A percentile compares a stretch with the other conserved stretches of the same genome.
These are phyloP conservation scores for Haematococcus lacustris DNA, from an alignment of 139 green algal species.

Conservation along the genomic window DNA sequence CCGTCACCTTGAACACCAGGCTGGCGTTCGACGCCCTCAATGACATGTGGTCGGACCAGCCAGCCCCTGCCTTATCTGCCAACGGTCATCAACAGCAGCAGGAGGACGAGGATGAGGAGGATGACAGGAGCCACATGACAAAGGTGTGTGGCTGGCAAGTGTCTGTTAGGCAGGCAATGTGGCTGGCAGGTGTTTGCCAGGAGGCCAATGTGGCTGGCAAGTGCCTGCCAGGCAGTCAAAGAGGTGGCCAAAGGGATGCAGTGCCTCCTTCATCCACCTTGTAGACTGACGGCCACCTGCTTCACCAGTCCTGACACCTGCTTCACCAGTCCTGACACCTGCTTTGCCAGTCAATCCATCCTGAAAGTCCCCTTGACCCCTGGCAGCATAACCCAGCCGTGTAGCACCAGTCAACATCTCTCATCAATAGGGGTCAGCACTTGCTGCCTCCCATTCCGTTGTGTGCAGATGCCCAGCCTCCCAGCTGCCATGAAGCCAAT, in stretches of 20 bases:
- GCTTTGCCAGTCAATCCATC: too few species aligned
- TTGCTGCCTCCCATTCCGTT: not conserved
- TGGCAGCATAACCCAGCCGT: too few species aligned
- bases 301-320: too few species aligned
- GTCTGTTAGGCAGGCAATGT: not conserved
- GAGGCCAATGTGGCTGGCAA: too few species aligned
- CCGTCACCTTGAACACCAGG: conserved; percentile 54
- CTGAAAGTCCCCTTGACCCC: too few species aligned
- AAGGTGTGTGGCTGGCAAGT: not conserved
- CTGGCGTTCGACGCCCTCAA: conserved; percentile 57
- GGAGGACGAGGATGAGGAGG: not conserved
- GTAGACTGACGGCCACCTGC: too few species aligned
- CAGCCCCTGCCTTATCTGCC: not conserved
- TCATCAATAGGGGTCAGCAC: not conserved
- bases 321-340: not conserved
- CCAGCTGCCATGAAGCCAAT: conserved; percentile 17
- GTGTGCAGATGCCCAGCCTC: conserved; percentile 4
- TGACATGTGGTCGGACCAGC: conserved; percentile 44
- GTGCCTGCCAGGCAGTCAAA: too few species aligned
- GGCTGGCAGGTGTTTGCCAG: too few species aligned
- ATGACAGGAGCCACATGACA: not conserved
- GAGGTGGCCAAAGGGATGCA: not conserved
- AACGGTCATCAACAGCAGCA: not conserved
- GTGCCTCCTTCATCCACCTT: too few species aligned
- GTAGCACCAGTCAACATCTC: not conserved